phyloP scores from a whole-genome alignment of 257 asterid genomes.

The Rauvolfia tetraphylla region DNA sequence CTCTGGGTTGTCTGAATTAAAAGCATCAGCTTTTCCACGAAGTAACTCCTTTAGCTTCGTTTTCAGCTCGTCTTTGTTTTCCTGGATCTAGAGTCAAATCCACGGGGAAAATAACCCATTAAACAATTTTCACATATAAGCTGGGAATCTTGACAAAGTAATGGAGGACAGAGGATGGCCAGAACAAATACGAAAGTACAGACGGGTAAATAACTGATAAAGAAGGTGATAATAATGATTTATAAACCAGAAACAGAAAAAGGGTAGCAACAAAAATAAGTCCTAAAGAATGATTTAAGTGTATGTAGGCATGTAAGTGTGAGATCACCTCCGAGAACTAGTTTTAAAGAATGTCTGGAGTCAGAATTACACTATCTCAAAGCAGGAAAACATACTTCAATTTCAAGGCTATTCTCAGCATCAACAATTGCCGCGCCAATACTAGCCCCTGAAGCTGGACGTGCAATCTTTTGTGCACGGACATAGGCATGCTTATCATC shows the following conservation, averaged over 20 bases:
- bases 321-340: conserved; percentile 1
- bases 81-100: conserved; percentile 39
- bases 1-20: conserved; percentile 62
- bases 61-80: conserved; percentile 80
- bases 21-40: conserved; percentile 77
- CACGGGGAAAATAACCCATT: not conserved
- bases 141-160: not conserved
- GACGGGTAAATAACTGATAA: not conserved
- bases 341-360: conserved; percentile 18
- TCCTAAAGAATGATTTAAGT: conserved; percentile 5
- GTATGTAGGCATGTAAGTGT: not conserved
- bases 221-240: not conserved
- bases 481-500: conserved; percentile 26
- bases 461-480: conserved; percentile 60
- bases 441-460: conserved; percentile 62
- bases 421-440: conserved; percentile 92
- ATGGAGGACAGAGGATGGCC: not conserved
- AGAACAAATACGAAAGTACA: not conserved
- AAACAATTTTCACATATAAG: not conserved
- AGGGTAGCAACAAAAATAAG: conserved; percentile 10
- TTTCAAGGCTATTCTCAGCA: conserved; percentile 77
- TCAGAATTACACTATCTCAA: conserved; percentile 34
- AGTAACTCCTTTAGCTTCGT: conserved; percentile 67
- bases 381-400: conserved; percentile 62
- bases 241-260: not conserved